Evolutionary conservation across 257 asterid genomes (phyloP).

Genomic region (Solanum acaule): DNA sequence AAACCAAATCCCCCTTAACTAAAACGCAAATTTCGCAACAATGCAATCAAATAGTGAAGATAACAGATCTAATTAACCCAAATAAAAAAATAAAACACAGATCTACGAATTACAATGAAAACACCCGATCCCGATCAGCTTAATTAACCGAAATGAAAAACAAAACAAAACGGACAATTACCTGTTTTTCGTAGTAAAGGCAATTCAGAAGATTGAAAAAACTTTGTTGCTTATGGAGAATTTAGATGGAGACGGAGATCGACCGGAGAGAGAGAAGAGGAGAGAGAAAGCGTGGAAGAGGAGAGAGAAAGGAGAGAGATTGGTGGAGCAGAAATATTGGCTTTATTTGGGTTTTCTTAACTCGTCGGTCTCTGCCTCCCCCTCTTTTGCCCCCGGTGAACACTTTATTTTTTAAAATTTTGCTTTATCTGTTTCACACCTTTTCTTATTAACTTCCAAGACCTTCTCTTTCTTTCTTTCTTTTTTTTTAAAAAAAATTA

Average conservation of each 20-base stretch:
- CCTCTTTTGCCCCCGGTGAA: not conserved
- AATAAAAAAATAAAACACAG: not conserved
- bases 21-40: not conserved
- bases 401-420: not conserved
- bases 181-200: not conserved
- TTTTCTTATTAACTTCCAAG: not conserved
- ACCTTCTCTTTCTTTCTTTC: not conserved
- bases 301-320: not conserved
- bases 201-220: not conserved
- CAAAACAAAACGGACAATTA: not conserved
- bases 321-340: not conserved
- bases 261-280: not conserved
- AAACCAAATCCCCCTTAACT: not conserved
- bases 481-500: not conserved
- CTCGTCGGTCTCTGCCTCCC: not conserved
- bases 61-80: not conserved
- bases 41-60: not conserved
- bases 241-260: not conserved
- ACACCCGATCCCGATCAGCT: not conserved
- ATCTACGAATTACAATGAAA: not conserved
- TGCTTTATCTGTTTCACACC: not conserved
- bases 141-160: not conserved
- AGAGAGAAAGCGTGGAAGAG: not conserved
- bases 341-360: not conserved
- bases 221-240: not conserved